A percentile compares a stretch with the other conserved stretches of the same genome.
phyloP scores from a whole-genome alignment of 179 eudicot species.

The Gypsophila paniculata region DNA sequence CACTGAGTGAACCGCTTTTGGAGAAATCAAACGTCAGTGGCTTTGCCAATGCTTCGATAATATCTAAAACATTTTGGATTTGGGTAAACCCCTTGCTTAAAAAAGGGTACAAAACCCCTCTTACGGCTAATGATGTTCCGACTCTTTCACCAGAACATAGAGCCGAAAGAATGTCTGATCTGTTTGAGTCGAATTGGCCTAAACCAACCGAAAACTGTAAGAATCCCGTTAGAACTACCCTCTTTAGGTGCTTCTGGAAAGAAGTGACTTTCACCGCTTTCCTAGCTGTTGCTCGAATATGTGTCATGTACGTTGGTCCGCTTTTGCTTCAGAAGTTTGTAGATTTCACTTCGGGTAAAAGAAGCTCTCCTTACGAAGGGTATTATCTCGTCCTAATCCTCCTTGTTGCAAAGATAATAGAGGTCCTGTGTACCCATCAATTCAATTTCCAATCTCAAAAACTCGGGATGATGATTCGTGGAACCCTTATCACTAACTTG shows the following conservation, averaged over 20 bases:
- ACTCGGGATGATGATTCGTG: slow-evolving; percentile 82
- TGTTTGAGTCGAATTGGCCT: slow-evolving; percentile 78
- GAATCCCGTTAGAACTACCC: slow-evolving; percentile 67
- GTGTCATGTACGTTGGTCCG: slow-evolving; percentile 89
- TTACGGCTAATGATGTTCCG: slow-evolving; percentile 65
- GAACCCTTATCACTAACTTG: slow-evolving; percentile 67
- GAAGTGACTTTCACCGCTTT: slow-evolving; percentile 64
- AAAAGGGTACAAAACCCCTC: slow-evolving; percentile 66
- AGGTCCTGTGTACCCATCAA: slow-evolving; percentile 71
- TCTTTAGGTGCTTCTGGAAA: slow-evolving; percentile 80
- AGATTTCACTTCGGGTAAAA: slow-evolving; percentile 61
- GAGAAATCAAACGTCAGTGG: slow-evolving; percentile 49
- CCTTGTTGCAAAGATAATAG: slow-evolving; percentile 59
- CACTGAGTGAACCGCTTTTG: slow-evolving; percentile 38
- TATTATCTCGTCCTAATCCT: slow-evolving; percentile 68
- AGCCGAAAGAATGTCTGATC: slow-evolving; percentile 66
- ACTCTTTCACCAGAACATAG: slow-evolving; percentile 65
- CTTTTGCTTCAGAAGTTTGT: slow-evolving; percentile 64
- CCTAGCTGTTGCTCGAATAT: slow-evolving; percentile 62
- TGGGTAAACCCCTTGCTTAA: slow-evolving; percentile 84
- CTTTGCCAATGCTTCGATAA: slow-evolving; percentile 60
- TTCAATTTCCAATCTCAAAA: slow-evolving; percentile 82
- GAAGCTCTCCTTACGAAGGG: slow-evolving; percentile 71
- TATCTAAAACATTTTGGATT: slow-evolving; percentile 69
- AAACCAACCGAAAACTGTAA: slow-evolving; percentile 56